Conservation (phyloP, 2,329 filamentous ascomycete genomes). For the Shiraia sp. region DNA sequence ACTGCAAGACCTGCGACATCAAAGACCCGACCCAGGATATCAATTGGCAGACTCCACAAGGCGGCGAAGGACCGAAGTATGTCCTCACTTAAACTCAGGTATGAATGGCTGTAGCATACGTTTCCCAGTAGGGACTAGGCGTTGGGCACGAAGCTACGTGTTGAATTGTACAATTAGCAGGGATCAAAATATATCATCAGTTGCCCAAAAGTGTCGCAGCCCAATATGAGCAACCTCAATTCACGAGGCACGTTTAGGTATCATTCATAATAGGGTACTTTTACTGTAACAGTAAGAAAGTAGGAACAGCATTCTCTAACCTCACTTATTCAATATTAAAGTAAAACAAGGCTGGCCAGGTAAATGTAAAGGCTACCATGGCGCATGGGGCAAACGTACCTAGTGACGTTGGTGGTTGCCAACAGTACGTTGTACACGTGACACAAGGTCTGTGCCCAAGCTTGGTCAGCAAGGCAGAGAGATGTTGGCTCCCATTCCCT, state of each 20-base stretch:
- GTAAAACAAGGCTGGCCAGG: conserved; percentile 11
- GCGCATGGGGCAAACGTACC: neutral
- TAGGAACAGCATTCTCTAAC: conserved; percentile 9
- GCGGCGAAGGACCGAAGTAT: conserved; percentile 76
- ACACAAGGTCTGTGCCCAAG: conserved; percentile 4
- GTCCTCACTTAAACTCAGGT: conserved; percentile 55
- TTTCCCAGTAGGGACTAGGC: neutral
- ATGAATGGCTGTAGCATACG: neutral
- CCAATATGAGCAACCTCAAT: conserved; percentile 6
- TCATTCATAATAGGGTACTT: too few relatives aligned
- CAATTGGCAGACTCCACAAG: conserved; percentile 87
- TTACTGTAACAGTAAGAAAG: too few relatives aligned
- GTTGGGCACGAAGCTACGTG: conserved; percentile 3
- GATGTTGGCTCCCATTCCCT: too few relatives aligned
- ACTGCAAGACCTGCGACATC: conserved; percentile 99
- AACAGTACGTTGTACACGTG: too few relatives aligned
- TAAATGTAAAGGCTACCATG: conserved; percentile 4
- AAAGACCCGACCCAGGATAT: conserved; percentile 97
- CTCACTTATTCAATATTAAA: neutral
- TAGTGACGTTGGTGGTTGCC: conserved; percentile 9
- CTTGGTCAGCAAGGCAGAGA: conserved; percentile 4
- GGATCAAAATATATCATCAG: conserved; percentile 1
- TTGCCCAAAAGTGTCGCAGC: conserved; percentile 14
- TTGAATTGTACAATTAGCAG: conserved; percentile 11
- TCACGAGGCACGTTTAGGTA: neutral